These are phyloP conservation scores for Auricularia cornea DNA, from an alignment of 768 basidiomycete genomes.

Conservation along the genomic window DNA sequence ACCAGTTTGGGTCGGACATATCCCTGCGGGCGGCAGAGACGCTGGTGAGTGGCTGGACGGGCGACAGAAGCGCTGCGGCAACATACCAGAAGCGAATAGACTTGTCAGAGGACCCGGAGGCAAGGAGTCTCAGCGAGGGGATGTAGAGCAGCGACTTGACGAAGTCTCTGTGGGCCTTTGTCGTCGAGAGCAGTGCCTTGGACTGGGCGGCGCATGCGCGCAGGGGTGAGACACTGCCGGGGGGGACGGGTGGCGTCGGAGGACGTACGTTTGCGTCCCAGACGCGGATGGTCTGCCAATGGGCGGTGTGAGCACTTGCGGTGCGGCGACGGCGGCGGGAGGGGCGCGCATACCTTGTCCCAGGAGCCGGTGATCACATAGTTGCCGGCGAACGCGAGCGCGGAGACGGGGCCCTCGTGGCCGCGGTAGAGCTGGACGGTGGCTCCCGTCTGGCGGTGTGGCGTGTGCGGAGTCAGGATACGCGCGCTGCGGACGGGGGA, in stretches of 20 bases:
- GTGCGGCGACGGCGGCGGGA: not conserved
- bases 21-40: conserved; percentile 10
- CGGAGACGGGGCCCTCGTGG: conserved; percentile 85
- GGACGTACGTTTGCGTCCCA: conserved; percentile 70
- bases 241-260: not conserved
- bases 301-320: conserved; percentile 7
- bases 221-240: not conserved
- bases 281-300: conserved; percentile 65
- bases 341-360: conserved; percentile 57
- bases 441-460: conserved; percentile 58
- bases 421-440: conserved; percentile 69
- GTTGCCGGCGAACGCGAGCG: conserved; percentile 58
- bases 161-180: conserved; percentile 80
- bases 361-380: conserved; percentile 86
- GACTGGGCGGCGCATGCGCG: conserved; percentile 39
- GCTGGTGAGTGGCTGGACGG: conserved; percentile 41
- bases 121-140: conserved; percentile 52
- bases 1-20: conserved; percentile 4
- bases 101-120: conserved; percentile 89
- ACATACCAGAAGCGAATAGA: conserved; percentile 76
- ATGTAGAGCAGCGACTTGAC: conserved; percentile 77
- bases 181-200: conserved; percentile 59
- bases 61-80: not conserved
- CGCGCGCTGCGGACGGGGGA: not conserved
- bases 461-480: not conserved